Evolutionary conservation across 257 asterid species (phyloP).

Genomic region (Cordia subcordata): DNA sequence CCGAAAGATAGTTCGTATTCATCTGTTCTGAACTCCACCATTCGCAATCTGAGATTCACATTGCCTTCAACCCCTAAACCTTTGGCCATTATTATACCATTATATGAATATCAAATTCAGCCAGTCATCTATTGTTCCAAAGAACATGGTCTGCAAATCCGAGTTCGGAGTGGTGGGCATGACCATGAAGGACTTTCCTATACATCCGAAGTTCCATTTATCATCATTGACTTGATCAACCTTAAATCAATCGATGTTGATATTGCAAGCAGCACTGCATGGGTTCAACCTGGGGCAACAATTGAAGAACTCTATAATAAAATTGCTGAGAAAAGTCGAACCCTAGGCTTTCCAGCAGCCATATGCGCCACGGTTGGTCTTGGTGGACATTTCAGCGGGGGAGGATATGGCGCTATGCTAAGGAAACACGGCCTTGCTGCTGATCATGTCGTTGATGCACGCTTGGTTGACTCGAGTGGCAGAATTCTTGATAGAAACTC

Average conservation of each 20-base stretch:
- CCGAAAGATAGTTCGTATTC: slow-evolving; percentile 5
- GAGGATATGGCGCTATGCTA: slow-evolving; percentile 35
- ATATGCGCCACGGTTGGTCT: slow-evolving; percentile 39
- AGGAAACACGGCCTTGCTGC: slow-evolving; percentile 31
- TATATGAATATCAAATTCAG: slow-evolving; percentile 24
- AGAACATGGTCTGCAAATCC: slow-evolving; percentile 22
- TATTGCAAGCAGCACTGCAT: slow-evolving; percentile 25
- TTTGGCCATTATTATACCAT: slow-evolving; percentile 25
- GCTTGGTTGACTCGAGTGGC: slow-evolving; percentile 25
- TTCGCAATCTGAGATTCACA: neutral
- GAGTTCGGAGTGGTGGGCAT: slow-evolving; percentile 44
- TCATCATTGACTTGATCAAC: slow-evolving; percentile 37
- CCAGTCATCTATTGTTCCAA: slow-evolving; percentile 27
- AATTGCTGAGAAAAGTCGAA: slow-evolving; percentile 13
- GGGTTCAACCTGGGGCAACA: slow-evolving; percentile 38
- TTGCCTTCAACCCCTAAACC: slow-evolving; percentile 11
- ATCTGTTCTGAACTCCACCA: neutral
- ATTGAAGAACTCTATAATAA: slow-evolving; percentile 35
- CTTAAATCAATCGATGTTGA: slow-evolving; percentile 21
- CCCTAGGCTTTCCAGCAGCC: slow-evolving; percentile 34
- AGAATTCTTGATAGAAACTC: slow-evolving; percentile 18
- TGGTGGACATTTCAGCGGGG: slow-evolving; percentile 52
- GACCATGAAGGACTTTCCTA: slow-evolving; percentile 44
- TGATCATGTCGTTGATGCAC: slow-evolving; percentile 41
- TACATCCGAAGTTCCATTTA: slow-evolving; percentile 22